Evolutionary conservation across 805 yeast genomes (phyloP), one percentile per base, ranked within the genome.

Genomic region (Lipomyces kockii): DNA sequence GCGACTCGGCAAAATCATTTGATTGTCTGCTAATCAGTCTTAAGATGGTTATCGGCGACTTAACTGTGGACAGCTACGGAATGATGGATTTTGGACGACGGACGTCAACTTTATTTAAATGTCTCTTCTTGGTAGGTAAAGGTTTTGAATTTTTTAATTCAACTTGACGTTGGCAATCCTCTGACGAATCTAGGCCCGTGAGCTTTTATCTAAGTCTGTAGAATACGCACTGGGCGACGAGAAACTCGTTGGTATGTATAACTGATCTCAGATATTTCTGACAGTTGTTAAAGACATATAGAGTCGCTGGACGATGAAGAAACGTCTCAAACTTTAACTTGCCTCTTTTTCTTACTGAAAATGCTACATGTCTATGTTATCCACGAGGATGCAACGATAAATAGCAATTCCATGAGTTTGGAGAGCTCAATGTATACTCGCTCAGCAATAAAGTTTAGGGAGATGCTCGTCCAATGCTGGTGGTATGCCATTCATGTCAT

Each of bases 401-500:
- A 67, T 29, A 74, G 76, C 22, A 76, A 73, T 58, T 51, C 73
- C 4, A 67, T 74, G 14, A 74, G 76, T 1, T 76, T 79, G 0
- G 74, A 75, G 2, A 76, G 73, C 14, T 71, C 74, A 8, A 58
- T 76, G 2, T 80, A 81, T 80, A 74, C 73, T 20, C 65, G 67
- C 29, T 76, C 77, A 0, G 64, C 72, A 1, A 54, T 59, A 32
- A 64, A 72, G 51, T 63, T 80, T 20, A 70, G 79, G 27, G 80
- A 78, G 29, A 66, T 79, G 49, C 71, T 73, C 1, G 76, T 74
- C 2, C 57, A 72, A 20, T 71, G 78, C 61, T 80, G 83, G 83
- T 71, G 76, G 68, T 61, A 51, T 27, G 66, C 35, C 4, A 29
- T 37, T n/a, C 17, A n/a, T n/a, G 22, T 43, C 22, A 3, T 7